A percentile compares a stretch with the other conserved stretches of the same genome.
Evolutionary conservation across 2,329 filamentous ascomycete species (phyloP).

Genomic region (Neofusicoccum cordaticola): DNA sequence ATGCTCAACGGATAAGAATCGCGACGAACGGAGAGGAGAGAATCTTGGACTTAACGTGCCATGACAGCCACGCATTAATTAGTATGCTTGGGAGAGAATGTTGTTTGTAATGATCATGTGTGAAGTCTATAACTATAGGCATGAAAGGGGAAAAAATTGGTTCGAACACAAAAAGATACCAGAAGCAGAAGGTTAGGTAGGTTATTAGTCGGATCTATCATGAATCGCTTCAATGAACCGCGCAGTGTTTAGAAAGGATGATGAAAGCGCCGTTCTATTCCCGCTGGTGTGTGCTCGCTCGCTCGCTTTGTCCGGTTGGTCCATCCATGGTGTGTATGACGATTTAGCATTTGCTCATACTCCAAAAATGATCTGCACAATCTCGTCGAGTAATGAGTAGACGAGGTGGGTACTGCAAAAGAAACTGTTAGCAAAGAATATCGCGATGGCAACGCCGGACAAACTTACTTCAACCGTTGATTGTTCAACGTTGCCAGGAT

Average conservation of each 20-base stretch:
- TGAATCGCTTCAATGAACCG: conserved; percentile 1
- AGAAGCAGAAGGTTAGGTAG: not conserved
- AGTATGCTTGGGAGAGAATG: not conserved
- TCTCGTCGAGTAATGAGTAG: conserved; percentile 50
- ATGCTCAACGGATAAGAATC: not conserved
- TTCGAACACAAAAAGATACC: not conserved
- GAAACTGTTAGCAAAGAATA: not conserved
- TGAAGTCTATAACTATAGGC: not conserved
- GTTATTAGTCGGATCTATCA: conserved; percentile 2
- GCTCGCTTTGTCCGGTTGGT: not conserved
- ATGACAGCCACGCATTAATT: not conserved
- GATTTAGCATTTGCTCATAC: not conserved
- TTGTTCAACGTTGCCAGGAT: conserved; percentile 93
- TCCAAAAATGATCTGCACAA: conserved; percentile 45
- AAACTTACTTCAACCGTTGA: conserved; percentile 75
- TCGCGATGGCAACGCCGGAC: not conserved
- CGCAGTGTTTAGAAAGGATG: not conserved
- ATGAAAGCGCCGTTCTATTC: not conserved
- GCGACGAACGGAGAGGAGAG: not conserved
- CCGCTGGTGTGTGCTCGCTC: not conserved
- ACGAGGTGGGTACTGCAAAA: conserved; percentile 46
- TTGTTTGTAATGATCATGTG: not conserved
- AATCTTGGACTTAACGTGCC: not conserved
- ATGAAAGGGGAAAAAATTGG: not conserved
- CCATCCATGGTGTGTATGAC: no score